phyloP scores from a whole-genome alignment of 495 filamentous ascomycete species.

The Delitschia confertaspora region DNA sequence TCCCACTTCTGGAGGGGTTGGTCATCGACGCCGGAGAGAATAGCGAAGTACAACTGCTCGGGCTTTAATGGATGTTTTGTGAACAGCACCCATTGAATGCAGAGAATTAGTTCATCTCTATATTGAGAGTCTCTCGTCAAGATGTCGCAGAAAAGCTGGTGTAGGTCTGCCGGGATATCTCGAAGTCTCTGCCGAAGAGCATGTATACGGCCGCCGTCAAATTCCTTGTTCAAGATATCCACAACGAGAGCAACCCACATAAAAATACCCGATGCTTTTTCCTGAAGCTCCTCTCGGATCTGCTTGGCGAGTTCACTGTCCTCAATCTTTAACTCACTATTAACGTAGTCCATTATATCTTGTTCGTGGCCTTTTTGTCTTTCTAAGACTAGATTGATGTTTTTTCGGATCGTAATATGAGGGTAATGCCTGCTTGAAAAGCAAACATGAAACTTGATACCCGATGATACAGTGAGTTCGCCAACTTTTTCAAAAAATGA shows the following conservation, averaged over 20 bases:
- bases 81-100: slow-evolving; percentile 18
- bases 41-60: slow-evolving; percentile 14
- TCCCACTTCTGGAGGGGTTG: slow-evolving; percentile 2
- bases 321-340: slow-evolving; percentile 12
- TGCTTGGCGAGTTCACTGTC: slow-evolving; percentile 5
- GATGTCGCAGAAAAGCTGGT: slow-evolving; percentile 15
- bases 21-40: slow-evolving; percentile 12
- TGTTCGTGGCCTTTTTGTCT: slow-evolving; percentile 17
- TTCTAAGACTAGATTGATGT: slow-evolving; percentile 31
- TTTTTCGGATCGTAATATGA: slow-evolving; percentile 35
- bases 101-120: slow-evolving; percentile 3
- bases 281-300: slow-evolving; percentile 9
- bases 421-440: slow-evolving; percentile 48
- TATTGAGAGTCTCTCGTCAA: slow-evolving; percentile 8
- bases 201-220: slow-evolving; percentile 11
- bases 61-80: slow-evolving; percentile 10
- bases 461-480: neutral
- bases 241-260: slow-evolving; percentile 25
- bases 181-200: slow-evolving; percentile 5
- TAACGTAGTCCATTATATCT: slow-evolving; percentile 15
- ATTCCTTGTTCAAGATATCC: slow-evolving; percentile 16
- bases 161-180: slow-evolving; percentile 17
- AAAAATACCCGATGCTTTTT: slow-evolving; percentile 21
- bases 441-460: slow-evolving; percentile 27
- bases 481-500: slow-evolving; percentile 13